Conservation (phyloP, 176 grass and related monocot species). For the Ananas comosus region DNA sequence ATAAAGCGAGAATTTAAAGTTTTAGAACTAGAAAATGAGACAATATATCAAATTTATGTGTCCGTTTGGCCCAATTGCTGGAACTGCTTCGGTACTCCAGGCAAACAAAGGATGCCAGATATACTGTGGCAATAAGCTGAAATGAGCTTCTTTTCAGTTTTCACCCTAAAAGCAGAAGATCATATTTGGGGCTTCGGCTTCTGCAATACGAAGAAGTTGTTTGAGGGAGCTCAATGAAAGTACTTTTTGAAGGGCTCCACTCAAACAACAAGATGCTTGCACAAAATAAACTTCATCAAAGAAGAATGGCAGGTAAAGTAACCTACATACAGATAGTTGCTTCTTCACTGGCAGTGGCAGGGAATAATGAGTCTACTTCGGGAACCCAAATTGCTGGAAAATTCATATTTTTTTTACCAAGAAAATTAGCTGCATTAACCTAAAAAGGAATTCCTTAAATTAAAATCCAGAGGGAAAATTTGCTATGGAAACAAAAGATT, state of each 20-base stretch:
- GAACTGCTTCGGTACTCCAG: too few species aligned
- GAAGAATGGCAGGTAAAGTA: conserved; percentile 13
- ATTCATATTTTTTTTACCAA: conserved; percentile 20
- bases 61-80: too few species aligned
- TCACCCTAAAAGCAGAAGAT: too few species aligned
- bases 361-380: conserved; percentile 26
- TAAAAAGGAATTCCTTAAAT: conserved; percentile 23
- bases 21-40: background rate
- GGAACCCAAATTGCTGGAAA: conserved; percentile 26
- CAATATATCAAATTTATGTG: too few species aligned
- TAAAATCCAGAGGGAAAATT: conserved; percentile 3
- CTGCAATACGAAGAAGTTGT: too few species aligned
- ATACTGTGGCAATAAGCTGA: too few species aligned
- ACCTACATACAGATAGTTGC: conserved; percentile 35
- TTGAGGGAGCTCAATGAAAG: too few species aligned
- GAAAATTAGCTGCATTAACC: conserved; percentile 34
- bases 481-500: background rate
- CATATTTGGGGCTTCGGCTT: too few species aligned
- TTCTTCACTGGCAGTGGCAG: conserved; percentile 13
- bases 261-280: too few species aligned
- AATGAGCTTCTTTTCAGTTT: too few species aligned
- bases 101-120: too few species aligned
- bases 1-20: background rate
- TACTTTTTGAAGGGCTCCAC: too few species aligned
- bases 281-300: background rate